phyloP scores from a whole-genome alignment of 768 basidiomycete species.

The Scleroderma bovista region DNA sequence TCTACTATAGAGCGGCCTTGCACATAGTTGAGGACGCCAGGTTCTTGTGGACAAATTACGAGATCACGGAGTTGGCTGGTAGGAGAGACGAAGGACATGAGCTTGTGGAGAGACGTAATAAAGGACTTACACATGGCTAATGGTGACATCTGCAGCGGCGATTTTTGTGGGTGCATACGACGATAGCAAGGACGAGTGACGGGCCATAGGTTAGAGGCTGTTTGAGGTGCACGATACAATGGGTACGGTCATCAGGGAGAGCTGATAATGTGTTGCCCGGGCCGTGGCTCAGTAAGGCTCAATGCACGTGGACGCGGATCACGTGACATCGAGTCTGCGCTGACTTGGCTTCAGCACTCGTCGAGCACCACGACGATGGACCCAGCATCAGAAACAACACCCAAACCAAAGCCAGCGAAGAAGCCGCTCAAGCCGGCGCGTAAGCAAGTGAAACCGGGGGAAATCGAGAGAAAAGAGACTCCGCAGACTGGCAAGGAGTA shows the following conservation, averaged over 20 bases:
- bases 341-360: no score
- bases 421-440: constrained; percentile 81
- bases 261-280: background rate
- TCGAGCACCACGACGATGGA: constrained; percentile 29
- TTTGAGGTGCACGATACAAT: constrained; percentile 1
- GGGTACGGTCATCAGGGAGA: constrained; percentile 13
- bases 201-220: constrained; percentile 35
- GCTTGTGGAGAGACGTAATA: background rate
- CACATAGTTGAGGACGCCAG: constrained; percentile 62
- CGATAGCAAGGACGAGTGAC: constrained; percentile 39
- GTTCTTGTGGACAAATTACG: constrained; percentile 63
- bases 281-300: background rate
- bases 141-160: constrained; percentile 41
- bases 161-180: constrained; percentile 39
- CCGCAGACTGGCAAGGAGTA: constrained; percentile 95
- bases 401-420: constrained; percentile 36
- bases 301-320: constrained; percentile 12
- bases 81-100: constrained; percentile 4
- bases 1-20: constrained; percentile 50
- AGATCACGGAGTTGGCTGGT: constrained; percentile 74
- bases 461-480: constrained; percentile 84
- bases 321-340: constrained; percentile 13
- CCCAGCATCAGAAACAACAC: constrained; percentile 15
- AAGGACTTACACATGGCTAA: constrained; percentile 56
- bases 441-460: constrained; percentile 87